Evolutionary conservation across 805 yeast genomes (phyloP).

Genomic region (Kazachstania bromeliacearum): DNA sequence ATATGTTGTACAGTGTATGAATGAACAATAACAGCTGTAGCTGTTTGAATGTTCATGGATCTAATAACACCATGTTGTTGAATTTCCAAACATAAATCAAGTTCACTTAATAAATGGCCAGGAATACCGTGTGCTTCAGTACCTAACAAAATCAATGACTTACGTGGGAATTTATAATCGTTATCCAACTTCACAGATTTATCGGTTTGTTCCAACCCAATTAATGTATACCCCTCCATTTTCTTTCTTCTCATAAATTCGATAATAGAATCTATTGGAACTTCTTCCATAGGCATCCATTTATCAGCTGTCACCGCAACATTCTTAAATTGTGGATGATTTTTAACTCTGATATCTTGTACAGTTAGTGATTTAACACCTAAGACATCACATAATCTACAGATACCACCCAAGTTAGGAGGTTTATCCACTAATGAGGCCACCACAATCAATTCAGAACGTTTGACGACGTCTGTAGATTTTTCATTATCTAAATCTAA

Average conservation of each 20-base stretch:
- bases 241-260: conserved; percentile 49
- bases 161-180: conserved; percentile 63
- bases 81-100: conserved; percentile 83
- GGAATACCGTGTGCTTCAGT: conserved; percentile 89
- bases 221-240: conserved; percentile 74
- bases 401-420: conserved; percentile 89
- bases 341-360: conserved; percentile 54
- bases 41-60: conserved; percentile 95
- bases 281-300: conserved; percentile 92
- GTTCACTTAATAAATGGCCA: conserved; percentile 67
- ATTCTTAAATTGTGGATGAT: conserved; percentile 61
- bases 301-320: conserved; percentile 92
- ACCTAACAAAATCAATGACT: conserved; percentile 71
- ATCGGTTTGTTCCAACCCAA: conserved; percentile 91
- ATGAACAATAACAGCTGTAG: conserved; percentile 88
- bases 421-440: conserved; percentile 87
- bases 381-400: conserved; percentile 82
- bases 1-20: conserved; percentile 54
- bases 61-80: conserved; percentile 87
- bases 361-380: conserved; percentile 81
- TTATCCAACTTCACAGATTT: conserved; percentile 63
- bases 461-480: not conserved
- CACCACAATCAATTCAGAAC: conserved; percentile 77
- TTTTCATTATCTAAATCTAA: conserved; percentile 40
- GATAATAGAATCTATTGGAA: conserved; percentile 44